These are phyloP conservation scores for Nicotiana paniculata DNA, from an alignment of 257 asterid genomes.

Conservation along the genomic window DNA sequence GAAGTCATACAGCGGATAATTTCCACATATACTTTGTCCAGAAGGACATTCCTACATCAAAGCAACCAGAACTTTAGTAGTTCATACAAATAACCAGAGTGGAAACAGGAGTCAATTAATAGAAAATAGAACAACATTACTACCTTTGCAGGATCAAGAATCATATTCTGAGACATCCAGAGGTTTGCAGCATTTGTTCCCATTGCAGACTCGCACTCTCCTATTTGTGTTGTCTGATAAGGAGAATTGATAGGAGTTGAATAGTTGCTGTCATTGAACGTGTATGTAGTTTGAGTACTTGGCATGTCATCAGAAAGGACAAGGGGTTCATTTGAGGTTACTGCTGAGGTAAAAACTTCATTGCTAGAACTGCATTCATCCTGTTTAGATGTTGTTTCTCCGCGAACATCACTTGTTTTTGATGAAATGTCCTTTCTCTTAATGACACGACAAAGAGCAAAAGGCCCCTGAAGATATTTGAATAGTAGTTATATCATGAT, in stretches of 20 bases:
- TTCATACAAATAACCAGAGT: neutral
- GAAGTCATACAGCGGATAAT: conserved; percentile 14
- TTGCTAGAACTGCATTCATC: conserved; percentile 17
- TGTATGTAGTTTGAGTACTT: conserved; percentile 10
- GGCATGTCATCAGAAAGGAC: conserved; percentile 18
- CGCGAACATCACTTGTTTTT: conserved; percentile 17
- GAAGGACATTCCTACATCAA: conserved; percentile 27
- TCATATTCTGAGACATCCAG: conserved; percentile 26
- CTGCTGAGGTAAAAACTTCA: conserved; percentile 3
- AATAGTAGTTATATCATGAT: neutral
- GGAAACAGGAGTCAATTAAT: neutral
- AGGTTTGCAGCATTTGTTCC: conserved; percentile 15
- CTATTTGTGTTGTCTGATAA: conserved; percentile 14
- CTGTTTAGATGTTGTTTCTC: conserved; percentile 12
- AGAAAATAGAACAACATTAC: neutral
- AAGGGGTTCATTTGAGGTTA: conserved; percentile 15
- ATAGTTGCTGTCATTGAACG: conserved; percentile 21
- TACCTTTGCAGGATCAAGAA: conserved; percentile 46
- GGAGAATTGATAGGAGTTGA: conserved; percentile 34
- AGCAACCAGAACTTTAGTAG: neutral
- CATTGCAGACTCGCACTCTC: conserved; percentile 23
- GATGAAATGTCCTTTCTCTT: conserved; percentile 28
- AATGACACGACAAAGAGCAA: conserved; percentile 41
- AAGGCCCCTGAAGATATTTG: conserved; percentile 29
- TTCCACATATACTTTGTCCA: conserved; percentile 8